Percentiles rank a stretch among this genome's conserved stretches.
phyloP scores from a whole-genome alignment of 352 stramenopile species.

The Globisporangium apiculatum region DNA sequence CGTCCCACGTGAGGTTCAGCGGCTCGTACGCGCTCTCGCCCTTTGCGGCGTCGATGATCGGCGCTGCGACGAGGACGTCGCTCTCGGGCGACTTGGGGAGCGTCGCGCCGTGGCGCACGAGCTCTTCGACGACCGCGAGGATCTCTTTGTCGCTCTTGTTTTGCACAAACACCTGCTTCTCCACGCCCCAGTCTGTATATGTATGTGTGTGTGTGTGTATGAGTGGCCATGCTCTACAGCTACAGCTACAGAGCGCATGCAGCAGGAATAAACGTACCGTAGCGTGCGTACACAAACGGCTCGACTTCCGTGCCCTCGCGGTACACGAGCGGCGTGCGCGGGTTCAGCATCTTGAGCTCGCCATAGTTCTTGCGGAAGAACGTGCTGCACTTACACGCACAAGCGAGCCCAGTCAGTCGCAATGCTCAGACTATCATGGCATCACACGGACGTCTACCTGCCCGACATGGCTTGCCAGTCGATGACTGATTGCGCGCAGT shows the following conservation, averaged over 20 bases:
- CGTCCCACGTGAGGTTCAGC: slow-evolving; percentile 84
- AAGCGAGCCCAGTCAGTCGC: background rate
- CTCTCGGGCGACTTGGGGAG: slow-evolving; percentile 84
- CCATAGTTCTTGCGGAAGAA: slow-evolving; percentile 86
- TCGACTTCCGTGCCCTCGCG: slow-evolving; percentile 83
- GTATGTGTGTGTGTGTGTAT: no score
- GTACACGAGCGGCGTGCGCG: slow-evolving; percentile 77
- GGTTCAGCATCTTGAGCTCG: slow-evolving; percentile 88
- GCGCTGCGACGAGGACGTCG: slow-evolving; percentile 60
- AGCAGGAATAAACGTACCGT: slow-evolving; percentile 24
- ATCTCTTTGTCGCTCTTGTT: slow-evolving; percentile 84
- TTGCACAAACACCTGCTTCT: slow-evolving; percentile 79
- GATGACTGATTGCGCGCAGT: no score
- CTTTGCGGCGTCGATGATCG: slow-evolving; percentile 63
- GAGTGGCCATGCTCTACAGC: background rate
- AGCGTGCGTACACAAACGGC: slow-evolving; percentile 85
- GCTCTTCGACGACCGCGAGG: slow-evolving; percentile 58
- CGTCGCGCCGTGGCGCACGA: slow-evolving; percentile 64
- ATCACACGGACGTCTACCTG: no score
- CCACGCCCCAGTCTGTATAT: slow-evolving; percentile 73
- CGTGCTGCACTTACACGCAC: slow-evolving; percentile 24
- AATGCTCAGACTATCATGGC: no score
- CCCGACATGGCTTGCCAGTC: no score
- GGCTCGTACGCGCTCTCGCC: slow-evolving; percentile 71
- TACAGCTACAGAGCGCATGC: background rate